These are phyloP conservation scores for Picea sitchensis DNA, from an alignment of 75 land plant species.

Conservation along the genomic window DNA sequence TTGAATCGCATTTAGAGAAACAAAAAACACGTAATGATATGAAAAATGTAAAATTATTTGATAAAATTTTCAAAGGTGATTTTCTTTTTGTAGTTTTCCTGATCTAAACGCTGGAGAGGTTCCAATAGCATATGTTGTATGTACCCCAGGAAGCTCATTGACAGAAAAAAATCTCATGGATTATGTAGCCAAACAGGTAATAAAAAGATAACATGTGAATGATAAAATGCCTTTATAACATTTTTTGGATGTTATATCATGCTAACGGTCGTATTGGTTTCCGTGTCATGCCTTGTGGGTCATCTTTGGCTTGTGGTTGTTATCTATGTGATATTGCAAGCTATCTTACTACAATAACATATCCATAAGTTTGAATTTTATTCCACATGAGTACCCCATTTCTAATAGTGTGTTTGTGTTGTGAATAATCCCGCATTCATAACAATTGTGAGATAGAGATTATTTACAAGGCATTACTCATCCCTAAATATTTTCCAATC, in stretches of 20 bases:
- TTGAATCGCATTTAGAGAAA: neutral
- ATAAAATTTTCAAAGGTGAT: neutral
- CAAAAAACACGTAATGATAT: neutral
- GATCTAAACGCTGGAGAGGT: slow-evolving; percentile 87
- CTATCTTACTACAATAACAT: neutral
- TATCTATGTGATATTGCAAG: neutral
- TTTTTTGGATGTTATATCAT: neutral
- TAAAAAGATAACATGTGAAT: neutral
- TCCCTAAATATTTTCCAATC: too few species aligned
- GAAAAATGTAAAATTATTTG: neutral
- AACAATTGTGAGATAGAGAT: too few species aligned
- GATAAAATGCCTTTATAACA: neutral
- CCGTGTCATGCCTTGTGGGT: too few species aligned
- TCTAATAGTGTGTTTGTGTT: too few species aligned
- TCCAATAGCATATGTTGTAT: slow-evolving; percentile 81
- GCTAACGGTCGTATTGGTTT: neutral
- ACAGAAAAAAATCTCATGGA: slow-evolving; percentile 47
- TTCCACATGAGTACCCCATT: neutral
- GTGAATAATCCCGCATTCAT: too few species aligned
- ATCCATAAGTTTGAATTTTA: neutral
- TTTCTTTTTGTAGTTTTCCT: slow-evolving; percentile 35
- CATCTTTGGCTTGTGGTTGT: neutral
- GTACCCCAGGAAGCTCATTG: slow-evolving; percentile 39
- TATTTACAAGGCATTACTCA: too few species aligned
- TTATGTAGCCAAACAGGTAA: slow-evolving; percentile 80